Evolutionary conservation across 164 flowering plant species (phyloP).

Genomic region (Magnolia sinica): DNA sequence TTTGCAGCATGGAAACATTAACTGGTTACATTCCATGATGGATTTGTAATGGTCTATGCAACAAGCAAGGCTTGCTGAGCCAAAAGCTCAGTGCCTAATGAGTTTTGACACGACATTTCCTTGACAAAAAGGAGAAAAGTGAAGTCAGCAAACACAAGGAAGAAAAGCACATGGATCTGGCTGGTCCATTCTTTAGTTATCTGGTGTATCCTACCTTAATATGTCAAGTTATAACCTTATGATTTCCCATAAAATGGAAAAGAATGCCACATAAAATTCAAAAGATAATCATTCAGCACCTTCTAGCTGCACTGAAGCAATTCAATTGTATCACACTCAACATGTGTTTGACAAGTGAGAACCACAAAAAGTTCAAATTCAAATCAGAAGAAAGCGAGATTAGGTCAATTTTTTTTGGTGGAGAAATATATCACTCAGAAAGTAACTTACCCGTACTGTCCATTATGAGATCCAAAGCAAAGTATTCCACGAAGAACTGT

Average conservation of each 20-base stretch:
- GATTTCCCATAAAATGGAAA: not conserved
- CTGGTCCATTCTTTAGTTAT: not conserved
- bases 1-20: no score
- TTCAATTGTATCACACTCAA: not conserved
- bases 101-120: no score
- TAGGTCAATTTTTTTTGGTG: not conserved
- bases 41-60: no score
- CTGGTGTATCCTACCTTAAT: not conserved
- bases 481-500: constrained; percentile 94
- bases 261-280: not conserved
- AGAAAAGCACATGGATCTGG: no score
- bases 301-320: not conserved
- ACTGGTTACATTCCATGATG: no score
- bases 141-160: no score
- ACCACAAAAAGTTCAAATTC: not conserved
- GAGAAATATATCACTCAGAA: not conserved
- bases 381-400: not conserved
- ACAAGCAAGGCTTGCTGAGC: no score
- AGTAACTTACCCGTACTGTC: constrained; percentile 64
- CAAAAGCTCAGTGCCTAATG: no score
- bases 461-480: constrained; percentile 93
- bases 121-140: no score
- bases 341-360: not conserved
- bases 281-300: not conserved
- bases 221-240: not conserved